These are phyloP conservation scores for Penicillium sp. DNA, from an alignment of 2,329 filamentous ascomycete species.

Conservation along the genomic window DNA sequence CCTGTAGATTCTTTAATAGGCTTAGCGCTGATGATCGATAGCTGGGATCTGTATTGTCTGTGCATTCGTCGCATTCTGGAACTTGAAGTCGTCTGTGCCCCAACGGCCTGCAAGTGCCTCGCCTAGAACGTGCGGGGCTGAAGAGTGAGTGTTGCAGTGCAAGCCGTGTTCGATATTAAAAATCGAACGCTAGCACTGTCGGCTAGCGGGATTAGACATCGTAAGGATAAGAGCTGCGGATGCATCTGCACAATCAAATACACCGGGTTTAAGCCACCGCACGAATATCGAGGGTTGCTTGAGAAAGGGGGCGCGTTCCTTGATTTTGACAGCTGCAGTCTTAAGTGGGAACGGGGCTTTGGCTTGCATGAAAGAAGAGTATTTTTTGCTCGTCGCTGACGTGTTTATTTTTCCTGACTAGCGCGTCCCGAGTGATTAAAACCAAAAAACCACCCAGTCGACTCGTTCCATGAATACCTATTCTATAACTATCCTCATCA, in stretches of 20 bases:
- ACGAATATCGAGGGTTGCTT: neutral
- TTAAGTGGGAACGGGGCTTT: neutral
- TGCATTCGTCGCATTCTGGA: conserved; percentile 12
- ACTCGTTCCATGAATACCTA: no score
- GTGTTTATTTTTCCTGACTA: no score
- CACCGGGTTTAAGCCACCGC: neutral
- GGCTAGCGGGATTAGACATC: neutral
- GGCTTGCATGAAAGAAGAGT: no score
- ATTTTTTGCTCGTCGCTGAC: no score
- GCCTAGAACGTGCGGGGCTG: neutral
- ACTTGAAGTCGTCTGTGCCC: conserved; percentile 14
- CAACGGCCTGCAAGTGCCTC: neutral
- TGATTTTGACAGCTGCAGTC: neutral
- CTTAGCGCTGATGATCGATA: conserved; percentile 2
- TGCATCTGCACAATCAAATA: neutral
- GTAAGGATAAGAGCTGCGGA: neutral
- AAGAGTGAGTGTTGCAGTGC: neutral
- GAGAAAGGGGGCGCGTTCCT: neutral
- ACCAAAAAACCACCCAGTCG: no score
- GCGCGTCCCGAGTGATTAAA: neutral
- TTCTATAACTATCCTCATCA: no score
- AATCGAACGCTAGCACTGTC: neutral
- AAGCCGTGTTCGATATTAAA: neutral
- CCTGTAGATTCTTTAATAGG: conserved; percentile 6
- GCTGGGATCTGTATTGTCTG: conserved; percentile 23